phyloP scores from a whole-genome alignment of 352 stramenopile genomes.

The Phytophthora pistaciae region DNA sequence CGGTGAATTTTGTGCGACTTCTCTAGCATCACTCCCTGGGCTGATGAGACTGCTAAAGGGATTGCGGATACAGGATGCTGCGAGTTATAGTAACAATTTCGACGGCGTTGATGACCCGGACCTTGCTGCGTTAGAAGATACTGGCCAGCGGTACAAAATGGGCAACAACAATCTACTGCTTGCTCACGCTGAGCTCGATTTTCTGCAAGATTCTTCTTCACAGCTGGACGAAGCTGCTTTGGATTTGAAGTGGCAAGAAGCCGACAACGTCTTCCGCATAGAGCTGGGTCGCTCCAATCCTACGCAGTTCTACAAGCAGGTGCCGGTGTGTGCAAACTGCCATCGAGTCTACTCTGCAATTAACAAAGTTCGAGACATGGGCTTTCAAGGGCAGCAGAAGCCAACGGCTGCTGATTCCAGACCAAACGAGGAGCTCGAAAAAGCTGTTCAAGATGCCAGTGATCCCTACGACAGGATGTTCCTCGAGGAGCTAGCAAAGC shows the following conservation, averaged over 20 bases:
- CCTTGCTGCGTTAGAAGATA: constrained; percentile 43
- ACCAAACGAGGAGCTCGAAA: not conserved
- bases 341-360: constrained; percentile 75
- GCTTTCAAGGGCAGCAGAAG: constrained; percentile 45
- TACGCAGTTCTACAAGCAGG: constrained; percentile 83
- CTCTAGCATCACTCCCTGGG: constrained; percentile 45
- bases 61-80: constrained; percentile 6
- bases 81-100: constrained; percentile 10
- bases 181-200: constrained; percentile 64
- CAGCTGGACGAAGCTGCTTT: constrained; percentile 25
- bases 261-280: constrained; percentile 66
- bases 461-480: constrained; percentile 67
- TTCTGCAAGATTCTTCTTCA: constrained; percentile 38
- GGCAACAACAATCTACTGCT: constrained; percentile 81
- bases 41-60: constrained; percentile 28
- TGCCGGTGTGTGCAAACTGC: constrained; percentile 77
- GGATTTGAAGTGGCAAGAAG: constrained; percentile 68
- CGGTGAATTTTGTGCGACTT: constrained; percentile 70
- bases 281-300: constrained; percentile 75
- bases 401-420: too few species aligned
- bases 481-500: constrained; percentile 70
- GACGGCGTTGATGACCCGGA: constrained; percentile 14
- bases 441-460: constrained; percentile 7
- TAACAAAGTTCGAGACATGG: constrained; percentile 54
- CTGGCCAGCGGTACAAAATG: constrained; percentile 70